Conservation (phyloP, 169 alveolate species). For the Plasmodium coatneyi region DNA sequence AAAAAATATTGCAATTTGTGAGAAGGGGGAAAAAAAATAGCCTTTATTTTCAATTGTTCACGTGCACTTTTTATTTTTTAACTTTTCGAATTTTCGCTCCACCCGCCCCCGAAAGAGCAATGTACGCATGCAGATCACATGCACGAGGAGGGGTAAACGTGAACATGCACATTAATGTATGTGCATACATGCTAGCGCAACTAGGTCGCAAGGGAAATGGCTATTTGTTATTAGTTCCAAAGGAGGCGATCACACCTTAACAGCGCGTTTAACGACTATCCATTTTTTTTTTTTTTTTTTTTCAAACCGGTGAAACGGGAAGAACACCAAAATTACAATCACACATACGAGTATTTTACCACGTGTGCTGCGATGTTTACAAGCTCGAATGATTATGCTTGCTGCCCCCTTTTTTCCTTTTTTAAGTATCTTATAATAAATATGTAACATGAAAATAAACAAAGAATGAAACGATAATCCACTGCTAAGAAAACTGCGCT, state of each 20-base stretch:
- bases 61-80: background rate
- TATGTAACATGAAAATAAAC: background rate
- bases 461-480: slow-evolving; percentile 1
- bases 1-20: background rate
- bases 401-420: background rate
- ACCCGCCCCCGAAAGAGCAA: background rate
- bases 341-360: background rate
- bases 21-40: background rate
- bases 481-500: background rate
- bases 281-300: background rate
- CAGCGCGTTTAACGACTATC: background rate
- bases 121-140: background rate
- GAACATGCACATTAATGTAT: background rate
- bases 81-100: background rate
- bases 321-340: background rate
- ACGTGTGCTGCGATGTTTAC: background rate
- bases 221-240: background rate
- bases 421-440: background rate
- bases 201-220: background rate
- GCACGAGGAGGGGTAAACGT: background rate
- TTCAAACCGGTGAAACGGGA: background rate
- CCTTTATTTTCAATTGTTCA: background rate
- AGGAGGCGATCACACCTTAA: background rate
- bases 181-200: background rate
- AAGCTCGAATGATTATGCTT: background rate